A percentile compares a stretch with the other conserved stretches of the same genome.
These are phyloP conservation scores for Lipomyces japonicus DNA, from an alignment of 805 yeast species.

Conservation along the genomic window DNA sequence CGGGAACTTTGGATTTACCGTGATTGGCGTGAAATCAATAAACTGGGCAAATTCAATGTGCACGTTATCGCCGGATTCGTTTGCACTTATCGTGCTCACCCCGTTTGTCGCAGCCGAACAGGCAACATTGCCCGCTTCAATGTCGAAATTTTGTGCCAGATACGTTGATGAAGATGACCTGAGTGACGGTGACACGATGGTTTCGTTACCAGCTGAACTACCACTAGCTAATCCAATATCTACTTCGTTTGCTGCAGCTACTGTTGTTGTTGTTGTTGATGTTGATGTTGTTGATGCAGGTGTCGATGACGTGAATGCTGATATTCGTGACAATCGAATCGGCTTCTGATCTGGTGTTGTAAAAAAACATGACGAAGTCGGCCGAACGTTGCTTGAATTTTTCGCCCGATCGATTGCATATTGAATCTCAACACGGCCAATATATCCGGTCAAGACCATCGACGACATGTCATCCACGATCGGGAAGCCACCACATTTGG, in stretches of 20 bases:
- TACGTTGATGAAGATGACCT: too few relatives aligned
- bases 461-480: constrained; percentile 35
- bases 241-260: neutral
- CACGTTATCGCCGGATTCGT: neutral
- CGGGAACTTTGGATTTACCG: constrained; percentile 51
- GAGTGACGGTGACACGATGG: neutral
- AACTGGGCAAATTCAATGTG: constrained; percentile 28
- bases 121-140: neutral
- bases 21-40: constrained; percentile 58
- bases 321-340: neutral
- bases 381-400: neutral
- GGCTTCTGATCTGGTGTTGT: constrained; percentile 25
- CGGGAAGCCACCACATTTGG: constrained; percentile 39
- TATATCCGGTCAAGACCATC: constrained; percentile 36
- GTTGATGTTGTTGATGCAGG: neutral
- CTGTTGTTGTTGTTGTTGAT: neutral
- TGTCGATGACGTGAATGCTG: neutral
- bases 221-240: neutral
- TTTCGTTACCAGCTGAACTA: neutral
- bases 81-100: neutral
- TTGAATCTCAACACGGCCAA: constrained; percentile 33
- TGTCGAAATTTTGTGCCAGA: too few relatives aligned
- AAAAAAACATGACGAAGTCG: constrained; percentile 16
- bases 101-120: neutral
- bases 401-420: constrained; percentile 24